phyloP scores from a whole-genome alignment of 164 flowering plant genomes.

The Vitis amurensis region DNA sequence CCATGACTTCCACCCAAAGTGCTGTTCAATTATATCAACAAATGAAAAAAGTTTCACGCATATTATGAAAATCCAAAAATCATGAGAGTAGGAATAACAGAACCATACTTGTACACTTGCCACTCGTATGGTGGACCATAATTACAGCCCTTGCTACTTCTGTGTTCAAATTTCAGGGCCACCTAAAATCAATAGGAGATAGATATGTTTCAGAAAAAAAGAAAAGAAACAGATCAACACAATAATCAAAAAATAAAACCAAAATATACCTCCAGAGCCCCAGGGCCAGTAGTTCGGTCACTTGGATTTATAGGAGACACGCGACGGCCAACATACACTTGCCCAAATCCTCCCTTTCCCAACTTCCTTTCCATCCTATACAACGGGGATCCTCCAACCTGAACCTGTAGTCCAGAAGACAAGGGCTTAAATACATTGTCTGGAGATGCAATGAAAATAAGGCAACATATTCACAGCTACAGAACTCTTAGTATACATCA shows the following conservation, averaged over 20 bases:
- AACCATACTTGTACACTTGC: constrained; percentile 55
- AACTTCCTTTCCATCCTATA: constrained; percentile 55
- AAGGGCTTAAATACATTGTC: background rate
- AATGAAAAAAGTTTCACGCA: background rate
- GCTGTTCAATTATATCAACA: constrained; percentile 26
- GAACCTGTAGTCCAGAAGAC: constrained; percentile 28
- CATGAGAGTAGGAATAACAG: background rate
- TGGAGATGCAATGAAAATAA: background rate
- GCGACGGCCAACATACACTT: constrained; percentile 61
- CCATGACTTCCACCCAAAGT: constrained; percentile 69
- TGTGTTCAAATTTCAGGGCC: constrained; percentile 69
- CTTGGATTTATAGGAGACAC: constrained; percentile 15
- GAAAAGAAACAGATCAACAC: background rate
- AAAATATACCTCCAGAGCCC: constrained; percentile 42
- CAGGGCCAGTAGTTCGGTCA: constrained; percentile 36
- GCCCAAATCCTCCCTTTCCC: constrained; percentile 70
- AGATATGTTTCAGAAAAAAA: background rate
- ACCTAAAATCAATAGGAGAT: constrained; percentile 32
- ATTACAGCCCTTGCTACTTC: constrained; percentile 65
- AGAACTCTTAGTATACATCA: background rate
- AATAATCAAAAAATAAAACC: background rate
- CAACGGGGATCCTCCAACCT: constrained; percentile 46
- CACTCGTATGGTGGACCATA: constrained; percentile 71
- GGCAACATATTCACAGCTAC: background rate
- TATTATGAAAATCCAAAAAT: background rate